Evolutionary conservation across 116 monocot species (phyloP).

Genomic region (Dioscorea cayenensis): DNA sequence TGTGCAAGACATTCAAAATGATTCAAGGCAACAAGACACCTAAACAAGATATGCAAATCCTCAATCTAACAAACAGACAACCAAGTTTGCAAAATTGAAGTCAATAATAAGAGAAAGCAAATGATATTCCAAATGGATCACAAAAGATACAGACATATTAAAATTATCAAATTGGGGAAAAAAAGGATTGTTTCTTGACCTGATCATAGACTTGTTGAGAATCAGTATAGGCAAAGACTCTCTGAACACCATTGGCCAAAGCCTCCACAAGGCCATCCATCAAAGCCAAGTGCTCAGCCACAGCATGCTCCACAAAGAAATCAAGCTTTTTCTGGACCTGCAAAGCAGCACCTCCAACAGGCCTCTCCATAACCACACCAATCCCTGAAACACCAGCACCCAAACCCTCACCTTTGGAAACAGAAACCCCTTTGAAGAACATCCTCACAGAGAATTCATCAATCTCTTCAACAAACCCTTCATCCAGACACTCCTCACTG

Average conservation of each 20-base stretch:
- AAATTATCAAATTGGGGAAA: neutral
- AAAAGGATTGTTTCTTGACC: constrained; percentile 25
- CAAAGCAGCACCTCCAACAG: constrained; percentile 35
- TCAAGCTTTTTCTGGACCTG: constrained; percentile 92
- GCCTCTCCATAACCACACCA: constrained; percentile 69
- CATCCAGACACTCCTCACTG: constrained; percentile 38
- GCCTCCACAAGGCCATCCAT: constrained; percentile 89
- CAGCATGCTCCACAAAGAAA: constrained; percentile 60
- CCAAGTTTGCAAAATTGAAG: too few species aligned
- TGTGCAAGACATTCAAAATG: too few species aligned
- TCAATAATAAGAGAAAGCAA: neutral
- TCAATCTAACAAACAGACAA: too few species aligned
- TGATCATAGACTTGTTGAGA: constrained; percentile 56
- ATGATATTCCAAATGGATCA: neutral
- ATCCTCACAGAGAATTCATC: constrained; percentile 69
- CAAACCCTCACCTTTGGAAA: constrained; percentile 23
- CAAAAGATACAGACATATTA: constrained; percentile 2
- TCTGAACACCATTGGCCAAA: constrained; percentile 31
- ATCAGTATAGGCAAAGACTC: constrained; percentile 74
- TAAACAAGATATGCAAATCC: too few species aligned
- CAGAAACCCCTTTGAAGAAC: constrained; percentile 83
- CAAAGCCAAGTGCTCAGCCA: constrained; percentile 77
- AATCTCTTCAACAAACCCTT: constrained; percentile 29
- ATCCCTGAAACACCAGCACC: constrained; percentile 60
- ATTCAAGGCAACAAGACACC: too few species aligned